Conservation (phyloP, 2,329 filamentous ascomycete genomes). For the Xylaria polymorpha region DNA sequence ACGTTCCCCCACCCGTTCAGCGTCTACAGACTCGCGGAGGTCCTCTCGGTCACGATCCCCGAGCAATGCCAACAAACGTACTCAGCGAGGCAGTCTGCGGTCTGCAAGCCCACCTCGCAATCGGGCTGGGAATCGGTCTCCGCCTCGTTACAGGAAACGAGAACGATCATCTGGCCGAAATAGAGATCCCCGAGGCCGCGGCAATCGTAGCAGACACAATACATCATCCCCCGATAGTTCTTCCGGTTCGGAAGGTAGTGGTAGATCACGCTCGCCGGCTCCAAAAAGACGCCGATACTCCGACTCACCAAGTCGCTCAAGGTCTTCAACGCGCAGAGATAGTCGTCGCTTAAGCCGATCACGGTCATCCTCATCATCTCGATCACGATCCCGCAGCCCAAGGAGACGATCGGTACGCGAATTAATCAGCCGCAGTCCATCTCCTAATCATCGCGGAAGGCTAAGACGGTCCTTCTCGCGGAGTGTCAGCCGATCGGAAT, state of each 20-base stretch:
- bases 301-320: conserved; percentile 60
- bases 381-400: conserved; percentile 53
- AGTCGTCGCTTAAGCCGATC: conserved; percentile 55
- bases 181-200: conserved; percentile 43
- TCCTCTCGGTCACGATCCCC: conserved; percentile 50
- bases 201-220: conserved; percentile 46
- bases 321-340: conserved; percentile 53
- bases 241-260: conserved; percentile 44
- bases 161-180: conserved; percentile 48
- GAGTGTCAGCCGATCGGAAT: conserved; percentile 47
- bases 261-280: conserved; percentile 54
- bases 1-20: conserved; percentile 56
- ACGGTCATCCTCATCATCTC: conserved; percentile 54
- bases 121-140: conserved; percentile 43
- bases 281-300: conserved; percentile 65
- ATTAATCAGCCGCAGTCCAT: conserved; percentile 53
- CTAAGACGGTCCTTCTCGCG: conserved; percentile 52
- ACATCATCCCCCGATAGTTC: conserved; percentile 46
- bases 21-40: conserved; percentile 51
- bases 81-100: conserved; percentile 45
- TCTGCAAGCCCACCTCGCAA: conserved; percentile 46
- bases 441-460: conserved; percentile 50
- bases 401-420: conserved; percentile 50
- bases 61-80: conserved; percentile 42
- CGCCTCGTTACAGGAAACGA: conserved; percentile 49